Evolutionary conservation across 108 stramenopile species (phyloP), one percentile per base, ranked within the genome.

Genomic region (Cyclotella atomus): DNA sequence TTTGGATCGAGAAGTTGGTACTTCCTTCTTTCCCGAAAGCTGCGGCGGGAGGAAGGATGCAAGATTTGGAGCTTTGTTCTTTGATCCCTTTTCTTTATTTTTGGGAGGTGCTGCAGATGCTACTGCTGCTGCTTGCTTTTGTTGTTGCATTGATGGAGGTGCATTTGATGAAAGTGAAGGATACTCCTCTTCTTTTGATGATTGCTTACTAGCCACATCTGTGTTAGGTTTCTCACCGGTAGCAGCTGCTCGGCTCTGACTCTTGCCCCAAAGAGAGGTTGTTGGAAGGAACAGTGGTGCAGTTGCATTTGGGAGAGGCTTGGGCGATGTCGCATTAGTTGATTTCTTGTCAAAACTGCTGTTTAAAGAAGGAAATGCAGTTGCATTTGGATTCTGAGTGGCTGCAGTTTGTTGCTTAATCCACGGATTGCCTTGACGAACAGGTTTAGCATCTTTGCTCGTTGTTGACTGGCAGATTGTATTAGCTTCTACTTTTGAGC

Each of bases 1-100:
- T 46, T 36, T 46, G 46, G 64, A 34, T 14, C 6, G 29, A 38
- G 49, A 36, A 23, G 9, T 1, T 14, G 66, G 9, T 38, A 35
- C 43, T n/a, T 49, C 54, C 23, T 35, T 72, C 19, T 19, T 68
- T 10, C 16, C 17, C 34, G 19, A n/a, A 9, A 64, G 24, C 25
- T 71, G 70, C 35, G 74, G 57, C 15, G 56, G 29, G 2, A 75
- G 33, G 28, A 61, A 68, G 1, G 57, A 49, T n/a, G 68, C 68
- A 35, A 75, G 68, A 1, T 50, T 23, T n/a, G 67, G 17, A 25
- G 33, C 59, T 50, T 69, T 69, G 49, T 33, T 46, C 25, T 69
- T 75, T 10, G 24, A 14, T 1, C 5, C 14, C 36, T 57, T 25
- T 38, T 38, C 59, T 5, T 47, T 59, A 23, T 43, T 43, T 7